A percentile compares a stretch with the other conserved stretches of the same genome.
These are phyloP conservation scores for Penicillium verrucosum DNA, from an alignment of 2,329 filamentous ascomycete species.

Conservation along the genomic window DNA sequence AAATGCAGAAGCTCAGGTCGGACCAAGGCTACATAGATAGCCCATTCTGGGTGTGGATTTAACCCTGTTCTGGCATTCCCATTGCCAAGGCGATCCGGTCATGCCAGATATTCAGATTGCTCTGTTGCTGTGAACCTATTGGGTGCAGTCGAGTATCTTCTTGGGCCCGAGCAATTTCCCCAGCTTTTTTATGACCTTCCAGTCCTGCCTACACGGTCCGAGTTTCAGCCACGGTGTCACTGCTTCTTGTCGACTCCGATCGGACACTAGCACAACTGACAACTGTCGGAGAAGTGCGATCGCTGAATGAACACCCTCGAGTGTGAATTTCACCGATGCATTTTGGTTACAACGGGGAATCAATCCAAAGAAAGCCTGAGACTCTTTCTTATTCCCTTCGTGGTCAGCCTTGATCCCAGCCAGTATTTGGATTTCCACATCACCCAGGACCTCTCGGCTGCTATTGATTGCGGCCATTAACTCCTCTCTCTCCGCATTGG, in stretches of 20 bases:
- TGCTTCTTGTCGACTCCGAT: not conserved
- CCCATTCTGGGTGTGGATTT: not conserved
- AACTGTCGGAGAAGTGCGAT: conserved; percentile 20
- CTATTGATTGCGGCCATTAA: conserved; percentile 6
- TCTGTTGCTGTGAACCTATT: not conserved
- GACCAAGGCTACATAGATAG: not conserved
- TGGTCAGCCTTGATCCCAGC: not conserved
- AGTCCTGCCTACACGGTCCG: not conserved
- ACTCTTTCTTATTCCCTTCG: not conserved
- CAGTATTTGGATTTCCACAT: conserved; percentile 9
- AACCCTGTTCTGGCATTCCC: not conserved
- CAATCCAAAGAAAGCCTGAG: not conserved
- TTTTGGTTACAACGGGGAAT: conserved; percentile 2
- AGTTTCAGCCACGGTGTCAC: not conserved
- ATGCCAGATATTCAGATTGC: not conserved
- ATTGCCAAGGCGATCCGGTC: conserved; percentile 2
- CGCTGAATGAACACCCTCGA: conserved; percentile 14
- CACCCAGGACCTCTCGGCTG: conserved; percentile 8
- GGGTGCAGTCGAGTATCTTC: not conserved
- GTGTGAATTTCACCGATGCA: not conserved
- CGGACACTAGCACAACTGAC: conserved; percentile 12
- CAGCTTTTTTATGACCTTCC: not conserved
- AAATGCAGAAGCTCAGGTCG: not conserved
- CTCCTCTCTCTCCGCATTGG: not conserved
- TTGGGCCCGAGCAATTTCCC: not conserved